These are phyloP conservation scores for Solanum chiquidenum DNA, from an alignment of 257 asterid genomes.

Conservation along the genomic window DNA sequence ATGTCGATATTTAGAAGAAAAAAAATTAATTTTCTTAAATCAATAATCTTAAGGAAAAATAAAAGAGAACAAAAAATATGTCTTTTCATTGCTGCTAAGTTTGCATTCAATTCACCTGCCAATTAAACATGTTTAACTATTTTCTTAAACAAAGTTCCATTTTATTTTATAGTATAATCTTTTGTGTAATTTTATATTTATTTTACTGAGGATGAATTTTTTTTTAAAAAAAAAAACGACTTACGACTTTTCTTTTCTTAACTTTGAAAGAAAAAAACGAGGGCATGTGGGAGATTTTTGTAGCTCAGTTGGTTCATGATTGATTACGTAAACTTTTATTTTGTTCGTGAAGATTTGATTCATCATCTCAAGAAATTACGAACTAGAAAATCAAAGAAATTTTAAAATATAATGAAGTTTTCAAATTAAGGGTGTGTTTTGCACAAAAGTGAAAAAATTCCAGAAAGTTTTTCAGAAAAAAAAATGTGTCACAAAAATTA, in stretches of 20 bases:
- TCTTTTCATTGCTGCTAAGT: background rate
- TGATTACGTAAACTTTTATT: background rate
- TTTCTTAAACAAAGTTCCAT: background rate
- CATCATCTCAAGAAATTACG: background rate
- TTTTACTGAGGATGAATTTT: background rate
- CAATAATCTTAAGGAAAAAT: background rate
- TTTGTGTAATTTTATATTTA: background rate
- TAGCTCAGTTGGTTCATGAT: background rate
- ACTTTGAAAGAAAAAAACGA: background rate
- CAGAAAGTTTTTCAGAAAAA: too few relatives aligned
- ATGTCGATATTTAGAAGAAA: background rate
- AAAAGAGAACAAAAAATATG: background rate
- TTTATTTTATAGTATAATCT: too few relatives aligned
- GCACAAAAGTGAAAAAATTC: background rate
- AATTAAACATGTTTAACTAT: background rate
- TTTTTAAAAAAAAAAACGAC: background rate
- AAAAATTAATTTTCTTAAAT: background rate
- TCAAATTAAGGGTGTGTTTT: background rate
- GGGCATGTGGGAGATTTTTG: background rate
- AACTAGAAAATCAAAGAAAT: background rate
- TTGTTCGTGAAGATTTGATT: too few relatives aligned
- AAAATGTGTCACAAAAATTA: too few relatives aligned
- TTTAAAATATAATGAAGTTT: background rate
- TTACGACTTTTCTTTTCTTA: background rate
- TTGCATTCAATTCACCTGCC: background rate